Base-by-base conservation (phyloP, 2,329 filamentous ascomycete species). In the Xylariaceae sp. region DNA sequence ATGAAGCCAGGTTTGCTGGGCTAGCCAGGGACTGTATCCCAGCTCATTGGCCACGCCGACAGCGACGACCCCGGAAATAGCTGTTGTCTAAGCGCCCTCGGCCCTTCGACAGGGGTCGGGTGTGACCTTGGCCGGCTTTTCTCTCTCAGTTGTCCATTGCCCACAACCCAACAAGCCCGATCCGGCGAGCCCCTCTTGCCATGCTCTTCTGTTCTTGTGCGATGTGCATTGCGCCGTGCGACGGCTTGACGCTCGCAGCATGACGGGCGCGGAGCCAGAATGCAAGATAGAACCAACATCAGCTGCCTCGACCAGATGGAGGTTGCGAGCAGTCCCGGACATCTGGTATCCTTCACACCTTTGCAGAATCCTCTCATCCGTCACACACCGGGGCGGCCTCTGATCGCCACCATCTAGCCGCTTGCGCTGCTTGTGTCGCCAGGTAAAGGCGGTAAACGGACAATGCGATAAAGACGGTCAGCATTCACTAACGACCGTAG, bases 61-160 rank as follows among this genome's bases (percentile, higher is more conserved):
- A 50, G 46, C 44, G 35, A 55, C 49, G 38, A 60, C 56, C 59
- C 60, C 54, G 57, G 60, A 58, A 58, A 58, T 58, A 58, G 56
- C 53, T 54, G 39, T 39, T 53, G 53, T 57, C 53, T 66, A 66
- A 66, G 64, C 64, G 64, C 64, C 61, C 55, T 54, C 40, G 47
- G 33, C 33, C 33, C 55, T 51, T 46, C 45, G 54, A 55, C 58
- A 53, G 46, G 61, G 62, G 60, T 51, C 47, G 53, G 51, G 47
- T 58, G 58, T 57, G 49, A 58, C 60, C 57, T 54, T 51, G 51
- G 39, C 52, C 56, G 53, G 48, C 49, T 57, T 44, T 55, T 47
- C 56, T 51, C 39, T 43, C 39, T 36, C 41, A 36, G n/a, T n/a
- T n/a, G n/a, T n/a, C 12, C 27, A 46, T 32, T 9, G 31, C 49